These are phyloP conservation scores for Curvularia sp. DNA, from an alignment of 2,329 filamentous ascomycete genomes.

Conservation along the genomic window DNA sequence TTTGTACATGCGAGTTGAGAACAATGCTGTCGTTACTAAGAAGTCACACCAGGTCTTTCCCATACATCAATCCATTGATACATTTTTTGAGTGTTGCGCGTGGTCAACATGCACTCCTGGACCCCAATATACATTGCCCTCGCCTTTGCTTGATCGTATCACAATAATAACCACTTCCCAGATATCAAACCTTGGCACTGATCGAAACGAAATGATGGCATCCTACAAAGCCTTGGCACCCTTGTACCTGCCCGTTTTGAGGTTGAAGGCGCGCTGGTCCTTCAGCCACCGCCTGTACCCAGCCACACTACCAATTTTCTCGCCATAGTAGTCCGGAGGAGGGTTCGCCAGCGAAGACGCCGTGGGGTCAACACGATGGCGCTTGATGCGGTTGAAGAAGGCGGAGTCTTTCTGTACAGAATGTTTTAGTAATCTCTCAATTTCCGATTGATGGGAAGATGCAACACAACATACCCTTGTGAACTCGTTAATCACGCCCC, in stretches of 20 bases:
- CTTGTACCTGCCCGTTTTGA: slow-evolving; percentile 71
- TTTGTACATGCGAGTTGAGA: neutral
- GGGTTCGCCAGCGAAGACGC: slow-evolving; percentile 90
- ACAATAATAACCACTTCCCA: neutral
- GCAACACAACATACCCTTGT: slow-evolving; percentile 61
- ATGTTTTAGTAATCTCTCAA: slow-evolving; percentile 1
- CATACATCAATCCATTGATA: neutral
- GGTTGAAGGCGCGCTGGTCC: slow-evolving; percentile 93
- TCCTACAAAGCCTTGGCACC: slow-evolving; percentile 11
- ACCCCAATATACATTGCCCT: neutral
- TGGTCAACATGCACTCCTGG: neutral
- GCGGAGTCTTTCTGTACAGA: slow-evolving; percentile 85
- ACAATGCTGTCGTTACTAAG: neutral
- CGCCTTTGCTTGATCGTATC: neutral
- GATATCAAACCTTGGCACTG: neutral
- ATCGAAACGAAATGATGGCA: neutral
- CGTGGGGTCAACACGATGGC: slow-evolving; percentile 88
- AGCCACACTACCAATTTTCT: slow-evolving; percentile 93
- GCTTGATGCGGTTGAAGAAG: slow-evolving; percentile 91
- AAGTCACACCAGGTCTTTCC: neutral
- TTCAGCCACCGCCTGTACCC: slow-evolving; percentile 96
- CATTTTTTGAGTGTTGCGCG: neutral
- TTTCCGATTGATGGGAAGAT: neutral
- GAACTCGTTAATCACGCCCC: slow-evolving; percentile 74
- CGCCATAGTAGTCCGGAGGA: slow-evolving; percentile 96